Percentiles rank a stretch among this genome's conserved stretches.
These are phyloP conservation scores for Sclerospora graminicola DNA, from an alignment of 352 stramenopile species.

Conservation along the genomic window DNA sequence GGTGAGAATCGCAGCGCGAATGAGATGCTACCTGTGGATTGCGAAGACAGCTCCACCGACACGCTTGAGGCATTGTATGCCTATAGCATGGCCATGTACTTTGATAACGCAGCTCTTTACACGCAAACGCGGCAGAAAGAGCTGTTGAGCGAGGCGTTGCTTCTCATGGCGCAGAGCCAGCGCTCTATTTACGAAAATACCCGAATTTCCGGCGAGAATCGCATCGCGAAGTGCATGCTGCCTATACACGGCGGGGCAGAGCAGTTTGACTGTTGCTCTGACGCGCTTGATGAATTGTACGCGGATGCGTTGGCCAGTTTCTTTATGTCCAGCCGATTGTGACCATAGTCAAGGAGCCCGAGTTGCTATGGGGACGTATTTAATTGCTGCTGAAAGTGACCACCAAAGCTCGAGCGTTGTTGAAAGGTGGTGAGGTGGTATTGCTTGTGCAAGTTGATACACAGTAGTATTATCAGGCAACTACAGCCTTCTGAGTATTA, in stretches of 20 bases:
- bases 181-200: conserved; percentile 46
- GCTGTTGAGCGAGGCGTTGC: conserved; percentile 15
- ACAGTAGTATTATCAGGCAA: too few relatives aligned
- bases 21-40: conserved; percentile 32
- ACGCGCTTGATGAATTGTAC: conserved; percentile 36
- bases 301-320: conserved; percentile 35
- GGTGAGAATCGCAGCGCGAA: conserved; percentile 38
- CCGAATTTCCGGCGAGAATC: conserved; percentile 45
- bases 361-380: too few relatives aligned
- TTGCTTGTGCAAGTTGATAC: too few relatives aligned
- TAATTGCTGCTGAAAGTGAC: too few relatives aligned
- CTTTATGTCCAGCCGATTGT: conserved; percentile 32
- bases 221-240: conserved; percentile 29
- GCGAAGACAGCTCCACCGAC: conserved; percentile 29
- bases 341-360: too few relatives aligned
- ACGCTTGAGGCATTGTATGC: conserved; percentile 22
- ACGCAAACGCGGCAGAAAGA: neutral
- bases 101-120: conserved; percentile 2
- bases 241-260: conserved; percentile 29
- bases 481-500: too few relatives aligned
- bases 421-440: too few relatives aligned
- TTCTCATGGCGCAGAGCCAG: conserved; percentile 14
- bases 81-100: conserved; percentile 13
- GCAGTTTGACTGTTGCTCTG: conserved; percentile 28
- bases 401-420: too few relatives aligned